Conservation (phyloP, 2,329 filamentous ascomycete genomes). For the Colletotrichum sp. region DNA sequence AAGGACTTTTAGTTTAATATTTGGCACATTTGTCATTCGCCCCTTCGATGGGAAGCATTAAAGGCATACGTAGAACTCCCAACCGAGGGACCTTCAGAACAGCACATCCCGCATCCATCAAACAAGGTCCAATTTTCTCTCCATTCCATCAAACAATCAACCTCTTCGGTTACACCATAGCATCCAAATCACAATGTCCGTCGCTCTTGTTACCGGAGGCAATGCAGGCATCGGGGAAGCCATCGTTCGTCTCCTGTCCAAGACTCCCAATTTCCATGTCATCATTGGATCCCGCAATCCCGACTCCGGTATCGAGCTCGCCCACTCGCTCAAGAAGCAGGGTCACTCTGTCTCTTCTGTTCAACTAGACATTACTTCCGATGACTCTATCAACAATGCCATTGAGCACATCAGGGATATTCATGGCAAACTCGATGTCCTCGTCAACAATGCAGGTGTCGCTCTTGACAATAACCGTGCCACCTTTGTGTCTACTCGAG, state of each 20-base stretch:
- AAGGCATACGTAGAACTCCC: not conserved
- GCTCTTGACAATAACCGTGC: conserved; percentile 26
- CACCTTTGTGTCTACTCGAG: conserved; percentile 25
- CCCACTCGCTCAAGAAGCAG: conserved; percentile 22
- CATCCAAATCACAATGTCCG: not conserved
- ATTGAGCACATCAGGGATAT: conserved; percentile 22
- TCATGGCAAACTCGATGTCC: conserved; percentile 35
- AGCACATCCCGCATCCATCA: not conserved
- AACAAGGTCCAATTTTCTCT: not conserved
- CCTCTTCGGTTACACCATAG: not conserved
- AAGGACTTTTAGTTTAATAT: not conserved
- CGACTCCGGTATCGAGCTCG: conserved; percentile 26
- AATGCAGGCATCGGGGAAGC: conserved; percentile 15
- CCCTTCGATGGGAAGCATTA: not conserved
- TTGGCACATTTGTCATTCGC: not conserved
- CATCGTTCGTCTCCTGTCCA: conserved; percentile 24
- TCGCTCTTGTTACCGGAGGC: conserved; percentile 12
- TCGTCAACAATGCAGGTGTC: conserved; percentile 39
- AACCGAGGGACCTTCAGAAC: not conserved
- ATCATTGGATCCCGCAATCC: conserved; percentile 35
- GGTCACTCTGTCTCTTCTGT: conserved; percentile 28
- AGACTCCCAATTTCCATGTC: conserved; percentile 32
- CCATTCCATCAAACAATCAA: not conserved
- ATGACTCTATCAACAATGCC: conserved; percentile 29
- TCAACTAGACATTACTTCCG: conserved; percentile 29